Evolutionary conservation across 2,329 filamentous ascomycete genomes (phyloP), one percentile per base, ranked within the genome.

Genomic region (Sporothrix luriei): DNA sequence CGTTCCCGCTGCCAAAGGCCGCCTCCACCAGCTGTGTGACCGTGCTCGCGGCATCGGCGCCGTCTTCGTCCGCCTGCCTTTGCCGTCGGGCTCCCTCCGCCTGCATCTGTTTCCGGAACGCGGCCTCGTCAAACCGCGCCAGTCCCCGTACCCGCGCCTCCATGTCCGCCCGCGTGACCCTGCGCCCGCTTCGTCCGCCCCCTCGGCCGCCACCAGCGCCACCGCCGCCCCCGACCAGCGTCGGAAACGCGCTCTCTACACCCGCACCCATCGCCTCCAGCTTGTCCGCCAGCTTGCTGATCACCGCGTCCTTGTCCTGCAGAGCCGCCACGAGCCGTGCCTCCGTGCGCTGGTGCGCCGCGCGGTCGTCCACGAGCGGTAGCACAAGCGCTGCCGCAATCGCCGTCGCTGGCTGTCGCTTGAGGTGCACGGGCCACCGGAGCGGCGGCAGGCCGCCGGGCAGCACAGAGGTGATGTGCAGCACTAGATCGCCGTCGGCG

Each of bases 391-490:
- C 80, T 1, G 81, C 81, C 10, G 84, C 79, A 4, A 86, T 75
- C 14, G 78, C 77, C 21, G 80, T 79, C 10, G 81, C 74, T 1
- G 81, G 77, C 24, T 78, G 78, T 71, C 82, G 85, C 38, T 76
- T 77, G 21, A 94, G 79, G 62, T 83, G 78, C 69, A 93, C 82
- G 0, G 84, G 84, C 91, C 92, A 94, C 71, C 80, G 80, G 48
- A 94, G 80, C 5, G 87, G 83, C 62, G 83, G 81, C 40, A 93
- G 81, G 0, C 87, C 87, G n/a, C 81, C 78, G 1, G 90, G 88
- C 14, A 94, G 81, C 10, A 84, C 79, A 69, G 87, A 87, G 3
- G 82, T 87, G 38, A 90, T 80, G 52, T 83, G 81, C 49, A 93
- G 77, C 24, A 88, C 76, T 24, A 84, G 80, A 11, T 80, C 80